A percentile compares a stretch with the other conserved stretches of the same genome.
phyloP scores from a whole-genome alignment of 1,139 yeast species.

The Wickerhamomyces sp. region DNA sequence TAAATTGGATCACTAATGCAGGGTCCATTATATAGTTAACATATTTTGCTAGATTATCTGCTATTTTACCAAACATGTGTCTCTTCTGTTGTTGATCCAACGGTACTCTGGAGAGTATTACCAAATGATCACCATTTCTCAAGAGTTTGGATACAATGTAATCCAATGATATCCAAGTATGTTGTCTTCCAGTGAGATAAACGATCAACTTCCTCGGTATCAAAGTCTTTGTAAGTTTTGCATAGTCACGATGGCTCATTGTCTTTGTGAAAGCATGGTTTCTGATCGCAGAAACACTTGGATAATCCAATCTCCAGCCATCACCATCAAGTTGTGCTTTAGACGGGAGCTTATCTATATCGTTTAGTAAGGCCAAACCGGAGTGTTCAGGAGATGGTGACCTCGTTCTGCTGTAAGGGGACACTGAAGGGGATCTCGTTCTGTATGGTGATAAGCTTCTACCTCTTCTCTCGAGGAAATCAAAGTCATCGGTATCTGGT shows the following conservation, averaged over 20 bases:
- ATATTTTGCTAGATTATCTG: constrained; percentile 42
- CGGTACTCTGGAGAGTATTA: constrained; percentile 46
- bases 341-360: not conserved
- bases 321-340: constrained; percentile 8
- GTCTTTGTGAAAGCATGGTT: constrained; percentile 11
- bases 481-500: not conserved
- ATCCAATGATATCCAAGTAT: constrained; percentile 79
- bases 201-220: constrained; percentile 54
- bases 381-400: constrained; percentile 11
- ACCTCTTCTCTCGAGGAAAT: constrained; percentile 23
- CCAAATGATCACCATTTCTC: constrained; percentile 60
- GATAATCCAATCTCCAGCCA: constrained; percentile 17
- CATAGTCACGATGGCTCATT: constrained; percentile 22
- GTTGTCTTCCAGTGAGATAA: constrained; percentile 64
- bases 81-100: no score
- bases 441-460: constrained; percentile 1
- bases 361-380: not conserved
- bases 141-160: constrained; percentile 52
- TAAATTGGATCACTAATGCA: constrained; percentile 46
- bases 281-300: constrained; percentile 10
- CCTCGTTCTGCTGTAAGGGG: constrained; percentile 3
- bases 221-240: constrained; percentile 22
- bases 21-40: constrained; percentile 39
- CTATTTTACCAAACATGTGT: constrained; percentile 23
- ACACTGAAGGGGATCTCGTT: not conserved